phyloP scores from a whole-genome alignment of 78 protist species.

The Dictyostelium firmibasis region DNA sequence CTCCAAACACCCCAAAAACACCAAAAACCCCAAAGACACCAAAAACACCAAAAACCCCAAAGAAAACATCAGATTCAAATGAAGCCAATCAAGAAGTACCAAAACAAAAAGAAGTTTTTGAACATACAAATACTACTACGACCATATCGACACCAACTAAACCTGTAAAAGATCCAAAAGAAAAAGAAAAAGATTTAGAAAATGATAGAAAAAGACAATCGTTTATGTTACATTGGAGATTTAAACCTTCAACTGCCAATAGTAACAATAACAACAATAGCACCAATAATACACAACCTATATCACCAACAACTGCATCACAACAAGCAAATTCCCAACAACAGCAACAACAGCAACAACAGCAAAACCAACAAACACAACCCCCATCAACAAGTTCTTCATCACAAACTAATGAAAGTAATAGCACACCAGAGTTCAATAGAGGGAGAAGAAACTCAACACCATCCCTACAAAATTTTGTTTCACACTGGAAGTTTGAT shows the following conservation, averaged over 20 bases:
- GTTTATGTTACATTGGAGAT: constrained; percentile 57
- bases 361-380: not conserved
- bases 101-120: not conserved
- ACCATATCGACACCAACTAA: not conserved
- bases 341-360: not conserved
- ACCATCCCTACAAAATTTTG: constrained; percentile 13
- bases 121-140: not conserved
- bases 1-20: not conserved
- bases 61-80: not conserved
- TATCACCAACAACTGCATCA: not conserved
- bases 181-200: constrained; percentile 12
- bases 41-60: not conserved
- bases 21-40: not conserved
- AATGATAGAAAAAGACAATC: constrained; percentile 47
- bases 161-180: not conserved
- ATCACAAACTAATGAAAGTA: not conserved
- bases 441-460: constrained; percentile 54
- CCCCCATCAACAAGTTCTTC: not conserved
- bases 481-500: constrained; percentile 65
- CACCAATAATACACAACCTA: not conserved
- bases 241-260: not conserved
- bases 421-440: not conserved
- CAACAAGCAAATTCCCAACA: too few species aligned
- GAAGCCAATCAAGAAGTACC: not conserved
- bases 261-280: not conserved